These are phyloP conservation scores for Ceratocystis albifundus DNA, from an alignment of 2,329 filamentous ascomycete genomes.

Conservation along the genomic window DNA sequence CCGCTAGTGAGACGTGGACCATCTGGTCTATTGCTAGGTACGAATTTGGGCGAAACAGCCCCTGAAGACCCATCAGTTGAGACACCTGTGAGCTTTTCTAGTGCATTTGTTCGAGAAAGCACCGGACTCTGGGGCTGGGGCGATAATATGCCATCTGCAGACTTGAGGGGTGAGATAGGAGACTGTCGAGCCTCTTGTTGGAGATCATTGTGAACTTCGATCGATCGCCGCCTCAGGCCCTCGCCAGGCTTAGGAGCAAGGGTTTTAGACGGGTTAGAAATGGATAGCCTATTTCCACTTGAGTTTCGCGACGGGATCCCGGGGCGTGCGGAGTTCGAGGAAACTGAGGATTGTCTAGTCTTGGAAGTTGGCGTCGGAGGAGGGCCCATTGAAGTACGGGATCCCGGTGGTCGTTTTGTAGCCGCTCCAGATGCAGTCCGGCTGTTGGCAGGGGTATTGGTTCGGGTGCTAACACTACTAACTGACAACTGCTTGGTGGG, in stretches of 20 bases:
- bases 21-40: constrained; percentile 24
- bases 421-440: constrained; percentile 26
- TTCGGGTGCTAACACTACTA: constrained; percentile 49
- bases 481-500: constrained; percentile 54
- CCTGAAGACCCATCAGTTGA: constrained; percentile 16
- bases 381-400: constrained; percentile 57
- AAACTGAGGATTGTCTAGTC: constrained; percentile 36
- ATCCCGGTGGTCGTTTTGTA: constrained; percentile 33
- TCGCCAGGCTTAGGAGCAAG: constrained; percentile 15
- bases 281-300: constrained; percentile 27
- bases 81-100: constrained; percentile 34
- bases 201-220: constrained; percentile 28
- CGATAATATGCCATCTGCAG: constrained; percentile 40
- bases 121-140: constrained; percentile 42
- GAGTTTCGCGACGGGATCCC: constrained; percentile 31
- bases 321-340: constrained; percentile 32
- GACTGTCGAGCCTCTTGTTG: constrained; percentile 16
- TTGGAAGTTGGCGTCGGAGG: constrained; percentile 41
- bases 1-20: constrained; percentile 32
- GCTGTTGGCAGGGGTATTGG: constrained; percentile 50
- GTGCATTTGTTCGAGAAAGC: constrained; percentile 38
- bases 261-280: constrained; percentile 15
- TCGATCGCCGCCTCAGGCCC: constrained; percentile 34
- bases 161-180: constrained; percentile 38
- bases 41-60: constrained; percentile 27